Evolutionary conservation across 2,329 filamentous ascomycete genomes (phyloP).

Genomic region (Cordyceps cicadae): DNA sequence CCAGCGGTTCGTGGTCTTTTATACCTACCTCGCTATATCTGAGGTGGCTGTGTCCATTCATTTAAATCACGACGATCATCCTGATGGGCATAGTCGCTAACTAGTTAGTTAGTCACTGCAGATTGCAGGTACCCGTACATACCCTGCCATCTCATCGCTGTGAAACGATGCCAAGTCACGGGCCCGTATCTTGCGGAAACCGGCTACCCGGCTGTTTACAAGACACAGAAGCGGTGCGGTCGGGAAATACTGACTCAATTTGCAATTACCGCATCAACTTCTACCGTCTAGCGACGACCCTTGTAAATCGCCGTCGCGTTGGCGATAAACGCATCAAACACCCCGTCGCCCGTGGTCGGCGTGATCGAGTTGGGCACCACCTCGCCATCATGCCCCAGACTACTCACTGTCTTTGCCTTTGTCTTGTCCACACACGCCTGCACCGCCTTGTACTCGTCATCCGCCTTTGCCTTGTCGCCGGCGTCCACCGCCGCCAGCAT

Average conservation of each 20-base stretch:
- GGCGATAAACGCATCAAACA: constrained; percentile 10
- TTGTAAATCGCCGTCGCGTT: constrained; percentile 11
- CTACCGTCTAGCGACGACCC: background rate
- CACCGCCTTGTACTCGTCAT: constrained; percentile 6
- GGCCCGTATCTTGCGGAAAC: background rate
- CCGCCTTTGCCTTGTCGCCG: constrained; percentile 9
- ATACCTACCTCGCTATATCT: too few relatives aligned
- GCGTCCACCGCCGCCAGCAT: constrained; percentile 12
- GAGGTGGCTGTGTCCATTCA: background rate
- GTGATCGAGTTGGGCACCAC: constrained; percentile 8
- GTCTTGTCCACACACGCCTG: constrained; percentile 12
- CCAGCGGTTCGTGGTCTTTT: too few relatives aligned
- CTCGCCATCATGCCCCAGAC: background rate
- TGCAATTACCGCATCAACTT: too few relatives aligned
- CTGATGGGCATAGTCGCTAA: too few relatives aligned
- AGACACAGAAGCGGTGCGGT: too few relatives aligned
- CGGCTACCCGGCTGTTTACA: too few relatives aligned
- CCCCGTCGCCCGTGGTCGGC: constrained; percentile 4
- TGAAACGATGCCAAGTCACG: background rate
- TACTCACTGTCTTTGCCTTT: constrained; percentile 9
- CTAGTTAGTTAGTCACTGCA: background rate
- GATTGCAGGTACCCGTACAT: background rate
- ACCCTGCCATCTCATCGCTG: background rate
- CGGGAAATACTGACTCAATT: too few relatives aligned
- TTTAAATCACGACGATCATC: background rate